phyloP scores from a whole-genome alignment of 2,329 filamentous ascomycete species.

The Geosmithia putterillii region DNA sequence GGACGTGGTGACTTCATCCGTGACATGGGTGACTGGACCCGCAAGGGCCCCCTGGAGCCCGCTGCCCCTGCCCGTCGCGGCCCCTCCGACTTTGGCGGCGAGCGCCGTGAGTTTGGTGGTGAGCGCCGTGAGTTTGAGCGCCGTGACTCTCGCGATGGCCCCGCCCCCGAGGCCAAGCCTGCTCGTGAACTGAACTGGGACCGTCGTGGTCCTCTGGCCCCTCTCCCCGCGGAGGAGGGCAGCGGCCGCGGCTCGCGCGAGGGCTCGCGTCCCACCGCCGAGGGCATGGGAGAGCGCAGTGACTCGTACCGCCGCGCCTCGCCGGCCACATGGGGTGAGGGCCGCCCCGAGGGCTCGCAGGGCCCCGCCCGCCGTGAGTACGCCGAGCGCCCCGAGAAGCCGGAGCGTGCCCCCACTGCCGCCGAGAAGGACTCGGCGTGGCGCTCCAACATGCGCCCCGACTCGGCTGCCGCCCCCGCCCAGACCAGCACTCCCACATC shows the following conservation, averaged over 20 bases:
- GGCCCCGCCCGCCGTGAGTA: slow-evolving; percentile 68
- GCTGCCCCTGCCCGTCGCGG: slow-evolving; percentile 46
- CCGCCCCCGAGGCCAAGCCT: slow-evolving; percentile 40
- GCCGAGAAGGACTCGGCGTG: slow-evolving; percentile 90
- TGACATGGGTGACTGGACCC: slow-evolving; percentile 82
- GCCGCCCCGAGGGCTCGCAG: slow-evolving; percentile 56
- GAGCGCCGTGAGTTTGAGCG: slow-evolving; percentile 56
- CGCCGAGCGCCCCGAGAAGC: slow-evolving; percentile 56
- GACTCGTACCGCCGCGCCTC: slow-evolving; percentile 52
- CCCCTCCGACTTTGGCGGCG: slow-evolving; percentile 31
- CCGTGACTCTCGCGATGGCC: slow-evolving; percentile 53
- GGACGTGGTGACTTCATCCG: slow-evolving; percentile 49
- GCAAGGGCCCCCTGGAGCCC: slow-evolving; percentile 70
- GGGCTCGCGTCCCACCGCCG: slow-evolving; percentile 32
- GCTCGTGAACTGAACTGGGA: slow-evolving; percentile 76
- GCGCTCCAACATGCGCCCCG: slow-evolving; percentile 80
- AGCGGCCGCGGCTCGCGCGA: slow-evolving; percentile 36
- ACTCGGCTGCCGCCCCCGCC: slow-evolving; percentile 50
- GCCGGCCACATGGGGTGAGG: slow-evolving; percentile 66
- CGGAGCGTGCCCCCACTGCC: slow-evolving; percentile 59
- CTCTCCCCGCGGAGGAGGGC: slow-evolving; percentile 43
- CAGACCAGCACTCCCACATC: slow-evolving; percentile 59
- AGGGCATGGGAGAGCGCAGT: slow-evolving; percentile 43
- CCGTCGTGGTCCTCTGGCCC: slow-evolving; percentile 81
- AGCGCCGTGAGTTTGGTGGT: not conserved